Evolutionary conservation across 2,329 filamentous ascomycete genomes (phyloP).

Genomic region (Xylaria sp.): DNA sequence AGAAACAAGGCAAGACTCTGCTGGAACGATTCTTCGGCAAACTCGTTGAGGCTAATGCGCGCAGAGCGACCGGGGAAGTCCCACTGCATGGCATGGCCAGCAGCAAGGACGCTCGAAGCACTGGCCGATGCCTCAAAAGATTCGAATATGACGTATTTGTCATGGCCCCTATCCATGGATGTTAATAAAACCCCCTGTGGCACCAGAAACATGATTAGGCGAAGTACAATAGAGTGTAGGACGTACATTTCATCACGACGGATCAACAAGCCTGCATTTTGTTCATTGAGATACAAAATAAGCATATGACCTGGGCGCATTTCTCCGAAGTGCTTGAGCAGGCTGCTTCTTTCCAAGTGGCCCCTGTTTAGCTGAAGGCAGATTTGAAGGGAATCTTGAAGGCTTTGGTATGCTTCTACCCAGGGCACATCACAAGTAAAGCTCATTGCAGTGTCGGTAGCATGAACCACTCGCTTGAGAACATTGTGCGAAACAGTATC

Average conservation of each 20-base stretch:
- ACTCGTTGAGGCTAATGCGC: slow-evolving; percentile 51
- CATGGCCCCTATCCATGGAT: slow-evolving; percentile 23
- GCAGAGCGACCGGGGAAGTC: slow-evolving; percentile 66
- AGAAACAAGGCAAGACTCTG: slow-evolving; percentile 62
- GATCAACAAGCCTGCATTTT: slow-evolving; percentile 45
- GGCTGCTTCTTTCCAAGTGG: slow-evolving; percentile 35
- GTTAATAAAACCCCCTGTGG: not conserved
- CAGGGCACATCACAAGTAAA: slow-evolving; percentile 28
- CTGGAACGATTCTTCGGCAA: slow-evolving; percentile 57
- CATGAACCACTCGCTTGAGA: slow-evolving; percentile 42
- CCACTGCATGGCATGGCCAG: slow-evolving; percentile 60
- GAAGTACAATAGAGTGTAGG: not conserved
- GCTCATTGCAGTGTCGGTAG: slow-evolving; percentile 21
- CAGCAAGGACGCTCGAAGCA: slow-evolving; percentile 59
- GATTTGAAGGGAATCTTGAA: slow-evolving; percentile 33
- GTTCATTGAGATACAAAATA: slow-evolving; percentile 43
- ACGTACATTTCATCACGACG: slow-evolving; percentile 36
- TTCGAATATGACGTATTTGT: slow-evolving; percentile 60
- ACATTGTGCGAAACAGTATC: slow-evolving; percentile 46
- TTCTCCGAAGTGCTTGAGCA: slow-evolving; percentile 33
- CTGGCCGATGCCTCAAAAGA: slow-evolving; percentile 65
- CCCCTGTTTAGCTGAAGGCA: slow-evolving; percentile 40
- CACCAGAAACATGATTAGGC: not conserved
- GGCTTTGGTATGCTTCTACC: slow-evolving; percentile 34
- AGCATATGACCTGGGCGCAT: slow-evolving; percentile 34